Evolutionary conservation across 2,329 filamentous ascomycete species (phyloP).

Genomic region (Hypoxylon sp.): DNA sequence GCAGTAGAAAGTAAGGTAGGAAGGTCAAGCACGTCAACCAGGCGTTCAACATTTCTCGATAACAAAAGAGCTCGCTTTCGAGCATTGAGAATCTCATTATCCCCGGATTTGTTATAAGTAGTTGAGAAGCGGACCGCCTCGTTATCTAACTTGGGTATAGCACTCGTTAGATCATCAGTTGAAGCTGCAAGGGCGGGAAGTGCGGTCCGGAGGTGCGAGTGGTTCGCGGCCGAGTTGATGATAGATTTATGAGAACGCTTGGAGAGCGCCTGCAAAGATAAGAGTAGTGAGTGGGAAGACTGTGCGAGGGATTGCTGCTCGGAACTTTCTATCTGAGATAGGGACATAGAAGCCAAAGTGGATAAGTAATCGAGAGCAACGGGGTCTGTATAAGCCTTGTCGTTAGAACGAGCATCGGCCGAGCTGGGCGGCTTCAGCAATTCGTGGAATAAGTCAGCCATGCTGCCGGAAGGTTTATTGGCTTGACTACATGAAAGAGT

Average conservation of each 20-base stretch:
- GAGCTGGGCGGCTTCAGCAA: slow-evolving; percentile 76
- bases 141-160: slow-evolving; percentile 83
- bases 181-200: slow-evolving; percentile 79
- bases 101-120: slow-evolving; percentile 82
- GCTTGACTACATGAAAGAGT: neutral
- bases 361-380: slow-evolving; percentile 79
- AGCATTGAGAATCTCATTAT: slow-evolving; percentile 78
- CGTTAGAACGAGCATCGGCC: slow-evolving; percentile 57
- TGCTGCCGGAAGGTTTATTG: slow-evolving; percentile 51
- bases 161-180: slow-evolving; percentile 76
- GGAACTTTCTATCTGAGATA: slow-evolving; percentile 78
- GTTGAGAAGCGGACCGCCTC: slow-evolving; percentile 85
- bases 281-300: slow-evolving; percentile 81
- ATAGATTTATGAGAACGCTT: slow-evolving; percentile 90
- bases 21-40: slow-evolving; percentile 92
- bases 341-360: slow-evolving; percentile 81
- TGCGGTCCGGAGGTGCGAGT: slow-evolving; percentile 79
- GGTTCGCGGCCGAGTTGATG: slow-evolving; percentile 83
- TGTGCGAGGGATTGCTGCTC: slow-evolving; percentile 88
- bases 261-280: slow-evolving; percentile 88
- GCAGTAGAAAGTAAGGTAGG: slow-evolving; percentile 88
- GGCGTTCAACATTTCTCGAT: slow-evolving; percentile 87
- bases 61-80: slow-evolving; percentile 86
- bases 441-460: slow-evolving; percentile 83
- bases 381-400: slow-evolving; percentile 63